Evolutionary conservation across 1,284 basidiomycete species (phyloP).

Genomic region (Tetrapyrgos nigripes): DNA sequence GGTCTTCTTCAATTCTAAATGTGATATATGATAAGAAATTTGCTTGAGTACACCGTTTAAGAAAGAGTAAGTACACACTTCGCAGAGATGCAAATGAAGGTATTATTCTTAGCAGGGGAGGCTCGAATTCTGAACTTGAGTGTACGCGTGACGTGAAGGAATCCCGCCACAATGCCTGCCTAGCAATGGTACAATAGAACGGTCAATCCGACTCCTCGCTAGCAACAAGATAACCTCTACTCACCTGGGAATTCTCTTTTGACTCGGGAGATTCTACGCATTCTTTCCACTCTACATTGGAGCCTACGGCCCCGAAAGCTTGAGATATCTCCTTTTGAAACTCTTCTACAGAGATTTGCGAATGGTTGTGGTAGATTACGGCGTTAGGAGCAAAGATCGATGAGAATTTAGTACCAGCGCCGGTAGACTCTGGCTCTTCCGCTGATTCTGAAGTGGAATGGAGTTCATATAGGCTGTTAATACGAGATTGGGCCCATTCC

Average conservation of each 20-base stretch:
- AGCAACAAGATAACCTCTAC: conserved; percentile 2
- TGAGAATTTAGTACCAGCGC: conserved; percentile 29
- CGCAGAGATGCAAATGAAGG: conserved; percentile 47
- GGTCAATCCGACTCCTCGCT: not conserved
- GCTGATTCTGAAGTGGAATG: conserved; percentile 15
- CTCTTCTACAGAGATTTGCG: conserved; percentile 31
- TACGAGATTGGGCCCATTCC: conserved; percentile 25
- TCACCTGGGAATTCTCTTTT: conserved; percentile 23
- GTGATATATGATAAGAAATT: not conserved
- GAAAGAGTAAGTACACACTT: conserved; percentile 35
- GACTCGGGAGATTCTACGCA: conserved; percentile 34
- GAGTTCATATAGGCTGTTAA: conserved; percentile 34
- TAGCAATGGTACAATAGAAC: conserved; percentile 15
- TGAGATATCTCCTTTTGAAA: conserved; percentile 34
- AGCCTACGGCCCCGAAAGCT: conserved; percentile 22
- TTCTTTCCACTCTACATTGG: conserved; percentile 42
- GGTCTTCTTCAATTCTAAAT: conserved; percentile 37
- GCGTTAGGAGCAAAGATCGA: conserved; percentile 39
- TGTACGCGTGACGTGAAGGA: conserved; percentile 46
- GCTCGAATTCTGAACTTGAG: conserved; percentile 53
- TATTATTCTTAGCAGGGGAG: conserved; percentile 43
- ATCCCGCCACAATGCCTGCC: conserved; percentile 48
- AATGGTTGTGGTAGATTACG: conserved; percentile 41
- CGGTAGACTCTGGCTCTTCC: not conserved
- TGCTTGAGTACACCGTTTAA: not conserved